Evolutionary conservation across 257 asterid species (phyloP).

Genomic region (Lithospermum erythrorhizon): DNA sequence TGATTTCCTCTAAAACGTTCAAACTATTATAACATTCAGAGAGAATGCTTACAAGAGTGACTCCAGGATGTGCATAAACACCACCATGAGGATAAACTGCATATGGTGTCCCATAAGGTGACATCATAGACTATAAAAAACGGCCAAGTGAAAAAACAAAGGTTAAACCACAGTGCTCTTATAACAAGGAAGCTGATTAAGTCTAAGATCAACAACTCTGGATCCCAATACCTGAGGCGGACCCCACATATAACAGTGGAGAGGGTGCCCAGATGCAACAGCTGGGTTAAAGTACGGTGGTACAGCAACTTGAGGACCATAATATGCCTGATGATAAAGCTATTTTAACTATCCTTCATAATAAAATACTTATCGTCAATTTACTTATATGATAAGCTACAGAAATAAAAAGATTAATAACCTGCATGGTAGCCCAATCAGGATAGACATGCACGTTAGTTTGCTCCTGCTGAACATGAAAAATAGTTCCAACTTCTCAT

Average conservation of each 20-base stretch:
- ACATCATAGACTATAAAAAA: slow-evolving; percentile 63
- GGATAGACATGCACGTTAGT: slow-evolving; percentile 60
- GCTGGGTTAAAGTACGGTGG: slow-evolving; percentile 81
- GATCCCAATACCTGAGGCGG: slow-evolving; percentile 78
- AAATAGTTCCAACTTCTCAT: background rate
- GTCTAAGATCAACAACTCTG: background rate
- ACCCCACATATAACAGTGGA: slow-evolving; percentile 91
- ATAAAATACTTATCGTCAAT: background rate
- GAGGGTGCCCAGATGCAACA: slow-evolving; percentile 68
- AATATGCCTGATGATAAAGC: slow-evolving; percentile 51
- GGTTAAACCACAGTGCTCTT: background rate
- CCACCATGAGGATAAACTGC: slow-evolving; percentile 90
- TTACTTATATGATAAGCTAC: no score
- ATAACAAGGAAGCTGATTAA: background rate
- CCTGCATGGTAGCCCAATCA: slow-evolving; percentile 99
- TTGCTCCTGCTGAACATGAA: slow-evolving; percentile 50
- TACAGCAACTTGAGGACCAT: slow-evolving; percentile 90
- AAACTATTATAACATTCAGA: background rate
- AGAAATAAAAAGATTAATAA: slow-evolving; percentile 10
- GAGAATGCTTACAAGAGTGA: slow-evolving; percentile 56
- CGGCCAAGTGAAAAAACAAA: background rate
- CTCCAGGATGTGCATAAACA: slow-evolving; percentile 76
- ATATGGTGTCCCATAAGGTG: slow-evolving; percentile 82
- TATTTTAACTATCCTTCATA: background rate
- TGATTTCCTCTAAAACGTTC: background rate